Evolutionary conservation across 495 filamentous ascomycete genomes (phyloP).

Genomic region (Hypoxylon trugodes): DNA sequence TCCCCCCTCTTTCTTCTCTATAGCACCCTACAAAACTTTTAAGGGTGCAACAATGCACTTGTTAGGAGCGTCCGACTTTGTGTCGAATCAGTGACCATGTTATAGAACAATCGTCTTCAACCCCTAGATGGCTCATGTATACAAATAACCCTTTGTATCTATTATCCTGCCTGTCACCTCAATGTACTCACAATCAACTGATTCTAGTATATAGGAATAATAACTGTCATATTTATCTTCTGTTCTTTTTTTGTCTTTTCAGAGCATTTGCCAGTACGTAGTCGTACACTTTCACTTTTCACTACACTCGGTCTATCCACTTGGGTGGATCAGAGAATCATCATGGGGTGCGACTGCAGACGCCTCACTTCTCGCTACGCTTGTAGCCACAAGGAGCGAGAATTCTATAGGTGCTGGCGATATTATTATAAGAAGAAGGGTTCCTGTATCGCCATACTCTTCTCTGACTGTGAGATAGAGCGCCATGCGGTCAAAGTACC

Average conservation of each 20-base stretch:
- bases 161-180: too few species aligned
- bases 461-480: constrained; percentile 3
- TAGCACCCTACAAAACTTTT: background rate
- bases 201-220: too few species aligned
- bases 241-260: too few species aligned
- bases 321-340: constrained; percentile 4
- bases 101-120: constrained; percentile 12
- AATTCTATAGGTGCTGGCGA: constrained; percentile 23
- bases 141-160: constrained; percentile 24
- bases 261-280: background rate
- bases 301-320: background rate
- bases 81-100: background rate
- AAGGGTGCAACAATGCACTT: constrained; percentile 18
- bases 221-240: too few species aligned
- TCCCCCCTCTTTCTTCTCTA: background rate
- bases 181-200: too few species aligned
- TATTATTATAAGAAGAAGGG: constrained; percentile 4
- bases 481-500: background rate
- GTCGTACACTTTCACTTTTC: background rate
- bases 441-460: background rate
- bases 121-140: background rate
- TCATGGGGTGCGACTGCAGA: constrained; percentile 33
- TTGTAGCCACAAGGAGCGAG: constrained; percentile 38
- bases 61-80: background rate
- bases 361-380: constrained; percentile 27